Percentiles rank a stretch among this genome's conserved stretches.
These are phyloP conservation scores for Fragaria iinumae DNA, from an alignment of 306 rosid genomes.

Conservation along the genomic window DNA sequence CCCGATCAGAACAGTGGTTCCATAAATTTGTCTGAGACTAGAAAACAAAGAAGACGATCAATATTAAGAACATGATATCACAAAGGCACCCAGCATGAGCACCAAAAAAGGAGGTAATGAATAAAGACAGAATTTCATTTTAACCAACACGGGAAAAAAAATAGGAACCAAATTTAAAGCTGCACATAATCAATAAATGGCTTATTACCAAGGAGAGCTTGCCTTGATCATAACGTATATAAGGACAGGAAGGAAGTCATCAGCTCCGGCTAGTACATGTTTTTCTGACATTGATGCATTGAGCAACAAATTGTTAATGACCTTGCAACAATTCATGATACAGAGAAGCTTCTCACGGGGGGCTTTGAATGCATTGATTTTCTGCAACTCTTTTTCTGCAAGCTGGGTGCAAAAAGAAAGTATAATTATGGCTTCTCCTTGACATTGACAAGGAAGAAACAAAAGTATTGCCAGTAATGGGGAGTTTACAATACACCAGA, in stretches of 20 bases:
- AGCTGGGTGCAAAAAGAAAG: conserved; percentile 35
- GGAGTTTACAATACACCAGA: not conserved
- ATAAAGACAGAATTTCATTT: not conserved
- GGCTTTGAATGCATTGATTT: conserved; percentile 64
- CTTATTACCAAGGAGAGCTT: conserved; percentile 68
- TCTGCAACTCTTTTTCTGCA: conserved; percentile 70
- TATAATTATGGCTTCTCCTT: not conserved
- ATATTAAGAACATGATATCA: not conserved
- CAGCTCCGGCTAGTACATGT: conserved; percentile 68
- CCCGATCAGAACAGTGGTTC: not conserved
- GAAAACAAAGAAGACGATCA: not conserved
- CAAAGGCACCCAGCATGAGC: conserved; percentile 2
- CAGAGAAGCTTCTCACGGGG: conserved; percentile 68
- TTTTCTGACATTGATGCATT: conserved; percentile 59
- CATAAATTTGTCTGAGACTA: not conserved
- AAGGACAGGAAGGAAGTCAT: conserved; percentile 77
- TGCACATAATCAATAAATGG: conserved; percentile 32
- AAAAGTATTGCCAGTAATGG: not conserved
- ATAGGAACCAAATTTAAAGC: conserved; percentile 4
- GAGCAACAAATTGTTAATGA: conserved; percentile 69
- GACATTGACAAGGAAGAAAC: not conserved
- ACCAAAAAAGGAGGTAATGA: conserved; percentile 12
- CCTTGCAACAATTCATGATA: conserved; percentile 64
- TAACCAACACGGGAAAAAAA: not conserved
- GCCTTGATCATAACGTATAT: conserved; percentile 80